phyloP scores from a whole-genome alignment of 2,329 filamentous ascomycete species.

The Teratosphaeria viscida region DNA sequence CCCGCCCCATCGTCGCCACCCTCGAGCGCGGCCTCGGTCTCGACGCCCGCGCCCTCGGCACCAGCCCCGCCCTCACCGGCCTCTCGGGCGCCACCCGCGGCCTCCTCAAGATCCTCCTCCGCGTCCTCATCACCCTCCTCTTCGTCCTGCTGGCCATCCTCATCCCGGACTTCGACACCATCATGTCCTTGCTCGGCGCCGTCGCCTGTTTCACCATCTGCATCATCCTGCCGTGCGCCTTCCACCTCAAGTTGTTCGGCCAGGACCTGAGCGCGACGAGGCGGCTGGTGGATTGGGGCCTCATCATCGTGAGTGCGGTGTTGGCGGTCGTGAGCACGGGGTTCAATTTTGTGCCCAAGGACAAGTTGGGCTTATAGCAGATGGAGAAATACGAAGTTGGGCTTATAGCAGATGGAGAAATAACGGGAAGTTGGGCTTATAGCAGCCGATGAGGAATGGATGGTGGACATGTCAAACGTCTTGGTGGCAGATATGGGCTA shows the following conservation, averaged over 20 bases:
- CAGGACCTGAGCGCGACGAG: conserved; percentile 56
- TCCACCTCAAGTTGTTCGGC: conserved; percentile 83
- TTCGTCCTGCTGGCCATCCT: conserved; percentile 67
- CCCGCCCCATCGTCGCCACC: conserved; percentile 77
- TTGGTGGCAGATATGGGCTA: background rate
- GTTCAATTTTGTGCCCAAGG: conserved; percentile 79
- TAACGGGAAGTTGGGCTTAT: too few relatives aligned
- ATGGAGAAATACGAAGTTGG: too few relatives aligned
- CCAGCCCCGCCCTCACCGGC: conserved; percentile 40
- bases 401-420: too few relatives aligned
- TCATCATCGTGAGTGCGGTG: conserved; percentile 59
- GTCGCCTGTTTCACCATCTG: conserved; percentile 90
- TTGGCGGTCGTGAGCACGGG: conserved; percentile 70
- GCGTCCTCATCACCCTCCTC: conserved; percentile 55
- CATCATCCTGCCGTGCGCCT: conserved; percentile 77
- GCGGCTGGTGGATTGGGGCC: conserved; percentile 53
- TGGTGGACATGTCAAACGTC: too few relatives aligned
- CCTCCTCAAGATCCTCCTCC: conserved; percentile 49
- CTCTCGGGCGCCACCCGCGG: conserved; percentile 48
- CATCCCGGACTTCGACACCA: conserved; percentile 72
- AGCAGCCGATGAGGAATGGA: background rate
- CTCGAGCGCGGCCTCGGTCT: conserved; percentile 72
- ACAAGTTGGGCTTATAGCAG: conserved; percentile 18
- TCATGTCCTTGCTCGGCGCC: conserved; percentile 84
- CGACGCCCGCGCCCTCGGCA: conserved; percentile 45